phyloP scores from a whole-genome alignment of 108 stramenopile species.

The Licmophora abbreviata region DNA sequence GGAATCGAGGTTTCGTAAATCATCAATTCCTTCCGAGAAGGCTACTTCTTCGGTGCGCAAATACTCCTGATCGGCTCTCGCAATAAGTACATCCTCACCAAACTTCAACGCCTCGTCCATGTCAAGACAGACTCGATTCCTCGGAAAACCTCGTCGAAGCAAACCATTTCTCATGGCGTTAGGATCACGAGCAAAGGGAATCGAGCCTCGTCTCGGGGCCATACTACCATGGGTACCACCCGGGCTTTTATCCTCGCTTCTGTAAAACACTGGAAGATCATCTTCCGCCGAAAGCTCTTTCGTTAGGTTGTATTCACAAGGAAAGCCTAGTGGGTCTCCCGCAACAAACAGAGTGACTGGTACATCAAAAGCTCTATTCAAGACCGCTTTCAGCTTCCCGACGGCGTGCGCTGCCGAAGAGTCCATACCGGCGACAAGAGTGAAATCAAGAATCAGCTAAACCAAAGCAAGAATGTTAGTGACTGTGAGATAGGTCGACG shows the following conservation, averaged over 20 bases:
- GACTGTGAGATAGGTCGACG: slow-evolving; percentile 21
- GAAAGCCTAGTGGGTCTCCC: slow-evolving; percentile 52
- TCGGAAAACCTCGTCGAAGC: slow-evolving; percentile 11
- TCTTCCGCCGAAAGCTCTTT: slow-evolving; percentile 14
- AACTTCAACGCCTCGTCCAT: slow-evolving; percentile 53
- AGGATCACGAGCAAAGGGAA: not conserved
- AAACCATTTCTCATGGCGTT: not conserved
- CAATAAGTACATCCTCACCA: slow-evolving; percentile 59
- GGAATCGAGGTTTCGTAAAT: too few species aligned
- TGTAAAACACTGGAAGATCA: not conserved
- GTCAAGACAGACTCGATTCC: slow-evolving; percentile 35
- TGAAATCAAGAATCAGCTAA: slow-evolving; percentile 66
- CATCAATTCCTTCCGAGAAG: not conserved
- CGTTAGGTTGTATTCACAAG: slow-evolving; percentile 36
- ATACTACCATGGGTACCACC: not conserved
- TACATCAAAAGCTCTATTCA: slow-evolving; percentile 28
- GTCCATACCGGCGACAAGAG: slow-evolving; percentile 58
- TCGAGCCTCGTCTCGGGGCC: not conserved
- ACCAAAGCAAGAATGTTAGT: too few species aligned
- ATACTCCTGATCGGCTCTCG: slow-evolving; percentile 24
- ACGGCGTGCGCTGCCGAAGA: slow-evolving; percentile 62
- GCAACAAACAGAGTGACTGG: slow-evolving; percentile 48
- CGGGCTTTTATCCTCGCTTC: not conserved
- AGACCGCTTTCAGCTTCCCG: slow-evolving; percentile 40
- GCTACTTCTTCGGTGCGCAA: slow-evolving; percentile 19